Evolutionary conservation across 257 asterid genomes (phyloP), one percentile per base, ranked within the genome.

Genomic region (Eucommia ulmoides): DNA sequence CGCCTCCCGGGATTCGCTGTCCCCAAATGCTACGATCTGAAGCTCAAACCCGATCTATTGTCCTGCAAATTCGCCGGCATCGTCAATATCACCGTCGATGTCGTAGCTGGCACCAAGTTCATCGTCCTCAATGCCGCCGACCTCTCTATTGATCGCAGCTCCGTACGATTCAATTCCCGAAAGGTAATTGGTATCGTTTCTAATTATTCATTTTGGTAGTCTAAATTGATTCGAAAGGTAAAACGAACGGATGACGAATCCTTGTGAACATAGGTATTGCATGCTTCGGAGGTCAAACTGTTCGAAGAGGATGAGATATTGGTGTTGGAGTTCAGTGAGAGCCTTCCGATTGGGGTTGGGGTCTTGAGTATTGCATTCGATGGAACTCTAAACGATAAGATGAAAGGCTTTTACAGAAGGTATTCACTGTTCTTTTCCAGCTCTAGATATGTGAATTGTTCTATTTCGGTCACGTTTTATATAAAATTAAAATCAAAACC

Each of bases 1-100:
- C 78, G 98, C 16, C 83, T 91, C 24, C 96, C 98, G 53, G 79
- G 77, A 49, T 80, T 86, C 78, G 98, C 87, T 2, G 59, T 70
- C 25, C 96, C 96, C 1, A 75, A 67, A 41, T 80, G 92, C 33
- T 91, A 91, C 66, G 93, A 83, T 81, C 84, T 91, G 44, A 61
- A 56, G 33, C 74, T 91, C 42, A 81, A 69, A 22, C 94, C 98
- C 16, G 89, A 86, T 71, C 89, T 91, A 54, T 49, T 58, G 50
- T 71, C 82, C 29, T 86, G 96, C 65, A 86, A 68, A n/a, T 91
- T 91, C 78, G 15, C 88, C 60, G 96, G 98, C 66, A 44, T 70
- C 59, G 93, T 81, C 45, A 65, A 65, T 25, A 75, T 91, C 60
- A 58, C 93, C 53, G 72, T 86, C 47, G 77, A 77, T 25, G 84